Evolutionary conservation across 169 alveolate species (phyloP).

Genomic region (Plasmodium cynomolgi): DNA sequence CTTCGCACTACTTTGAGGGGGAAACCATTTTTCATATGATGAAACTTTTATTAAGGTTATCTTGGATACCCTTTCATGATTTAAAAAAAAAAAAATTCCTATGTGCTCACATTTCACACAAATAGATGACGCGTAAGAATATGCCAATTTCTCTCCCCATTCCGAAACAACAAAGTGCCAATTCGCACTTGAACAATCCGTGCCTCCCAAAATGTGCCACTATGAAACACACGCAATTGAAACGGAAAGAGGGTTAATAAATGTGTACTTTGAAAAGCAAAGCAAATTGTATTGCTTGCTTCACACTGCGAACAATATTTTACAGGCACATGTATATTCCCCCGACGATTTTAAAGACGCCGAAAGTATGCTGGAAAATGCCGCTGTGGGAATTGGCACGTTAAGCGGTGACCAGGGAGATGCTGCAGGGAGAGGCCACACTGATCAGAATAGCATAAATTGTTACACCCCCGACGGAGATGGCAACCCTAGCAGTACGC

Average conservation of each 20-base stretch:
- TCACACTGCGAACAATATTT: constrained; percentile 67
- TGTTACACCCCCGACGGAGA: neutral
- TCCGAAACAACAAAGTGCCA: neutral
- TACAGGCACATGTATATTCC: constrained; percentile 65
- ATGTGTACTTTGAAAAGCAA: constrained; percentile 66
- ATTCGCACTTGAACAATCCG: neutral
- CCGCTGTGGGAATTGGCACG: neutral
- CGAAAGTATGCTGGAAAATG: constrained; percentile 17
- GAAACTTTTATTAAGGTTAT: neutral
- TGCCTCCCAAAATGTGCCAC: constrained; percentile 36
- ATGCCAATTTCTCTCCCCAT: neutral
- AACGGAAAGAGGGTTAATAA: constrained; percentile 57
- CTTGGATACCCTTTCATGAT: neutral
- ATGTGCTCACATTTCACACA: neutral
- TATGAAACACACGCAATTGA: constrained; percentile 40
- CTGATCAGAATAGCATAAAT: neutral
- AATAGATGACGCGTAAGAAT: neutral
- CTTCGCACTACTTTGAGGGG: neutral
- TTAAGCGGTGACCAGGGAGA: neutral
- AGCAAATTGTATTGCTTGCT: constrained; percentile 60
- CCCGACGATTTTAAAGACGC: constrained; percentile 45
- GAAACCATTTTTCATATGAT: neutral
- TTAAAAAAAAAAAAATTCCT: neutral
- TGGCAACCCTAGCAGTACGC: neutral
- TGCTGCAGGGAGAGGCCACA: neutral